phyloP scores from a whole-genome alignment of 2,329 filamentous ascomycete genomes.

The Fusarium sp. region DNA sequence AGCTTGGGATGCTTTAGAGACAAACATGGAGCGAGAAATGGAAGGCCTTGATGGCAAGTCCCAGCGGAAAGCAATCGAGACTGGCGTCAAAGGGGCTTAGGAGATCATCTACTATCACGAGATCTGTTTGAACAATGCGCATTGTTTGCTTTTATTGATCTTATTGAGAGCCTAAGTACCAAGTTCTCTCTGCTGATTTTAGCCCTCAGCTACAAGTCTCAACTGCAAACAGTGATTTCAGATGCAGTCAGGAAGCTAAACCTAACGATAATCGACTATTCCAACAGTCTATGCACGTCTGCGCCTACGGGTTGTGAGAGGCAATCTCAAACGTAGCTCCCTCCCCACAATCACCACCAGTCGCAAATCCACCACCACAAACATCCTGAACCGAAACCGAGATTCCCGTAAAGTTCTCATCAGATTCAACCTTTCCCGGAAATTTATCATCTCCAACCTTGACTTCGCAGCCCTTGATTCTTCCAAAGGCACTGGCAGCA shows the following conservation, averaged over 20 bases:
- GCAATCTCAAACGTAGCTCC: not conserved
- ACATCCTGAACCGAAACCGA: not conserved
- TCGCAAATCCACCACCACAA: not conserved
- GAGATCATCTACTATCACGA: accelerated
- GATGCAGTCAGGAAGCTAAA: accelerated
- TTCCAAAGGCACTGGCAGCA: not conserved
- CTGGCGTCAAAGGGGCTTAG: accelerated
- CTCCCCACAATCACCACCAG: not conserved
- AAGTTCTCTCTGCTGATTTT: too few species aligned
- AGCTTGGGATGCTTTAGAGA: not conserved
- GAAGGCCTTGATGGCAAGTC: accelerated
- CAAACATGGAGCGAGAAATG: not conserved
- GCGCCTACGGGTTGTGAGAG: not conserved
- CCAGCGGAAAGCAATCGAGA: accelerated
- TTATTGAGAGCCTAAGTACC: too few species aligned
- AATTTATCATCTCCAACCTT: not conserved
- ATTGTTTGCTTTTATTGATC: not conserved
- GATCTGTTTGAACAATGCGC: not conserved
- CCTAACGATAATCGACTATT: accelerated
- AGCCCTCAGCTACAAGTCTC: not conserved
- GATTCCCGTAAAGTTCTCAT: not conserved
- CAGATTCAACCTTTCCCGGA: not conserved
- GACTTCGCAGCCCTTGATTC: not conserved
- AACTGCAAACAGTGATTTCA: not conserved
- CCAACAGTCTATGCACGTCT: not conserved